Evolutionary conservation across 2,329 filamentous ascomycete species (phyloP).

Genomic region (Delphinella strobiligena): DNA sequence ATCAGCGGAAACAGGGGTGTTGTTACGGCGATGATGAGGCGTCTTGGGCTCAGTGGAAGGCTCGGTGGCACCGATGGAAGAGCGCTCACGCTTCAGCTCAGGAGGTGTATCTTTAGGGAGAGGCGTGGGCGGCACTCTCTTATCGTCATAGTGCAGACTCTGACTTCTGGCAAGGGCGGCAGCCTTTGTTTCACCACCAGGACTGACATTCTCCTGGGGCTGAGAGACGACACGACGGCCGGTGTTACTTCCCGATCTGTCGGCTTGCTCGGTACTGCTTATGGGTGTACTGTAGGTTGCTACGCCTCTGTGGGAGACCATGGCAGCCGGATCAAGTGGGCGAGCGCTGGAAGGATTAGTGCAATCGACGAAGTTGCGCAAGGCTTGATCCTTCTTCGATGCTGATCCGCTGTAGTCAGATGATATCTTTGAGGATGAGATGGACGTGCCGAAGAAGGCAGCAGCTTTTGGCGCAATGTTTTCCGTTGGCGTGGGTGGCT

Average conservation of each 20-base stretch:
- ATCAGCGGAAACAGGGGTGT: not conserved
- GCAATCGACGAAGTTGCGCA: not conserved
- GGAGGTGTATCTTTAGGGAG: constrained; percentile 34
- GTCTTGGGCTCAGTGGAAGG: not conserved
- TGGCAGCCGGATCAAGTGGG: not conserved
- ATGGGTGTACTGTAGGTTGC: too few species aligned
- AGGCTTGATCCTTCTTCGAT: not conserved
- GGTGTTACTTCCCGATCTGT: not conserved
- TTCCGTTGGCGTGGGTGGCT: constrained; percentile 3
- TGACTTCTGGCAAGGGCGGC: not conserved
- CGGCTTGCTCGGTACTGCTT: not conserved
- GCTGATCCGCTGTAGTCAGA: constrained; percentile 11
- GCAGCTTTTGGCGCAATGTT: constrained; percentile 21
- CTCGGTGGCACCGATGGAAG: not conserved
- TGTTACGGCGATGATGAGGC: not conserved
- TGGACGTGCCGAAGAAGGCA: constrained; percentile 23
- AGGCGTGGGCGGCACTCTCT: constrained; percentile 26
- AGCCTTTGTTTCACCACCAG: not conserved
- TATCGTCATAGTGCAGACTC: constrained; percentile 18
- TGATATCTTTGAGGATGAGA: constrained; percentile 8
- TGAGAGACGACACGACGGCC: not conserved
- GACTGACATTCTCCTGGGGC: not conserved
- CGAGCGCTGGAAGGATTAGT: not conserved
- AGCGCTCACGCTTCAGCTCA: constrained; percentile 10
- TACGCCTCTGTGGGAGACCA: not conserved